Conservation (phyloP, 208 protist species). For the Leptomonas seymouri region DNA sequence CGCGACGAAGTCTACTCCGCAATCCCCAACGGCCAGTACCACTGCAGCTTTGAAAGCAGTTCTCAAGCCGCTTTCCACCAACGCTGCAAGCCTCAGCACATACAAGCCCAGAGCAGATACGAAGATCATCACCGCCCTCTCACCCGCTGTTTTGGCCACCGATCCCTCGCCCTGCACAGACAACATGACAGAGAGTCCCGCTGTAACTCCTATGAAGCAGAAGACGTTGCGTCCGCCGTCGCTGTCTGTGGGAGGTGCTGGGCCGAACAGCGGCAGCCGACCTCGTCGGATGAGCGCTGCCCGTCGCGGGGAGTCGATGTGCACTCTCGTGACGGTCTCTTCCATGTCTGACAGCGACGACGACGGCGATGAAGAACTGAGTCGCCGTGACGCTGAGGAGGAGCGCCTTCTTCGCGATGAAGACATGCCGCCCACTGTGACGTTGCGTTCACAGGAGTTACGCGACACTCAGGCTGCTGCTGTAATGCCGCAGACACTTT, state of each 20-base stretch:
- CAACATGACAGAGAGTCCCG: neutral
- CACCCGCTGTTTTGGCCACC: neutral
- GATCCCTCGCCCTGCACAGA: neutral
- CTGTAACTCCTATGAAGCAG: constrained; percentile 10
- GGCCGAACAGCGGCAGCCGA: constrained; percentile 9
- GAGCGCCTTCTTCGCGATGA: neutral
- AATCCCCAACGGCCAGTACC: neutral
- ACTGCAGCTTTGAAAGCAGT: neutral
- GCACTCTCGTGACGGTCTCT: constrained; percentile 42
- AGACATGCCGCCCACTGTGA: constrained; percentile 23
- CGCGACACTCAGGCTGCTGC: neutral
- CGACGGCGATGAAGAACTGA: too few relatives aligned
- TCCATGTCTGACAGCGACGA: constrained; percentile 36
- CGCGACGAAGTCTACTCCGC: neutral
- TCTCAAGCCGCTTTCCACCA: constrained; percentile 10
- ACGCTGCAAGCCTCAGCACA: neutral
- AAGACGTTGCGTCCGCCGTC: constrained; percentile 4
- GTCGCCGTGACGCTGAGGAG: neutral
- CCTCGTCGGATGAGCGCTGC: constrained; percentile 20
- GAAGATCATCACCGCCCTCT: neutral
- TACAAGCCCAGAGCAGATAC: neutral
- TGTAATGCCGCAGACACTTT: constrained; percentile 4
- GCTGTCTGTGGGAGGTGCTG: constrained; percentile 7
- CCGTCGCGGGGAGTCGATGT: constrained; percentile 36
- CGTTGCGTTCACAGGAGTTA: constrained; percentile 5